Conservation (phyloP, 2,329 filamentous ascomycete species). For the Ophiostoma sp. region DNA sequence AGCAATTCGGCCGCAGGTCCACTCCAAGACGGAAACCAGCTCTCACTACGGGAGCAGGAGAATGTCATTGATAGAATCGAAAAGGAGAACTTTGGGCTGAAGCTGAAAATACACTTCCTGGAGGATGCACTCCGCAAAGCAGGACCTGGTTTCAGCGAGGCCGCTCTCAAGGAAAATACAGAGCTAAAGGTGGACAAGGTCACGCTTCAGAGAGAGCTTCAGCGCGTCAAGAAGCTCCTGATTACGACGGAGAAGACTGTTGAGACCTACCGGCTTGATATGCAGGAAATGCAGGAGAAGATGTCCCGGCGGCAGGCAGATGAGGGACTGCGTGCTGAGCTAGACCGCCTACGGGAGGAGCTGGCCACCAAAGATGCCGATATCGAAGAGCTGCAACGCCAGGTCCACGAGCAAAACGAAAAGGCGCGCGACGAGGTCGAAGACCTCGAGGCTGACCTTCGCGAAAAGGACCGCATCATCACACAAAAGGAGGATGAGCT, state of each 20-base stretch:
- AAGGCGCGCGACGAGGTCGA: conserved; percentile 68
- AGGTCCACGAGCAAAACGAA: conserved; percentile 53
- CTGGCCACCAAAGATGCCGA: conserved; percentile 57
- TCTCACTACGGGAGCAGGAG: conserved; percentile 91
- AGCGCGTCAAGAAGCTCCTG: conserved; percentile 79
- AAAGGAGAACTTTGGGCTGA: conserved; percentile 96
- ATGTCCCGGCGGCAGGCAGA: conserved; percentile 70
- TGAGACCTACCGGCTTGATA: conserved; percentile 74
- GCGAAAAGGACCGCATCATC: conserved; percentile 68
- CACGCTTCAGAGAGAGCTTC: conserved; percentile 81
- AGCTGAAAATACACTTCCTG: conserved; percentile 94
- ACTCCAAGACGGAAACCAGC: conserved; percentile 78
- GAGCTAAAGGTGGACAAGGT: conserved; percentile 91
- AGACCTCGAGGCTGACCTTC: conserved; percentile 68
- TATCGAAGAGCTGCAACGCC: conserved; percentile 55
- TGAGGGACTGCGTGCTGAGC: conserved; percentile 59
- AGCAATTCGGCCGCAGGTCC: conserved; percentile 57
- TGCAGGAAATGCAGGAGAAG: conserved; percentile 76
- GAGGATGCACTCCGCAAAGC: conserved; percentile 84
- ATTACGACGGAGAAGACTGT: conserved; percentile 78
- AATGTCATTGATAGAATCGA: conserved; percentile 93
- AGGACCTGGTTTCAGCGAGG: conserved; percentile 83
- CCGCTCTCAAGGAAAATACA: conserved; percentile 87
- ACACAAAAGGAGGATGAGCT: conserved; percentile 67
- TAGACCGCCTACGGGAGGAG: conserved; percentile 52